phyloP scores from a whole-genome alignment of 768 basidiomycete species.

The Gymnopilus dilepis region DNA sequence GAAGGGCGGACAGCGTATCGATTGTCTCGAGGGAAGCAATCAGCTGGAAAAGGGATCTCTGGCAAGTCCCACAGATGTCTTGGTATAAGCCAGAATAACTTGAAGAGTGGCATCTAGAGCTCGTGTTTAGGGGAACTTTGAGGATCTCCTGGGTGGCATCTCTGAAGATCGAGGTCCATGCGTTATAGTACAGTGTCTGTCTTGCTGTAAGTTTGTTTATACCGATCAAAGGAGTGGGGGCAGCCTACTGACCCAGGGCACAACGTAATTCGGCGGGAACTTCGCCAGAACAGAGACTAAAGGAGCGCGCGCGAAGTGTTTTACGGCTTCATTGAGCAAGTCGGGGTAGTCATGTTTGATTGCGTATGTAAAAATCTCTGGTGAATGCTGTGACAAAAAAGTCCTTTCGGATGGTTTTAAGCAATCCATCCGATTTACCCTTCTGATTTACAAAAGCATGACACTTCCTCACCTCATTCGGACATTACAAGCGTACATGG shows the following conservation, averaged over 20 bases:
- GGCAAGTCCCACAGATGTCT: neutral
- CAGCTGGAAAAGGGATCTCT: neutral
- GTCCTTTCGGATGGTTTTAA: neutral
- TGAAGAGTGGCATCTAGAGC: neutral
- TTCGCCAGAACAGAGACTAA: neutral
- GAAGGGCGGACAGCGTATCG: neutral
- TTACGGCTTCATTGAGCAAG: conserved; percentile 8
- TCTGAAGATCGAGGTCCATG: conserved; percentile 13
- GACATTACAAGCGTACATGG: conserved; percentile 13
- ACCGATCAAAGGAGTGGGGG: no score
- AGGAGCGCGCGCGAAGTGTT: neutral
- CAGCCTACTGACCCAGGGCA: neutral
- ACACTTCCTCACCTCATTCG: conserved; percentile 2
- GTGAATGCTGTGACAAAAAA: conserved; percentile 11
- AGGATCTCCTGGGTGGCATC: conserved; percentile 5
- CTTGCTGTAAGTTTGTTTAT: no score
- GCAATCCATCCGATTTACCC: neutral
- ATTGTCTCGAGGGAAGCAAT: neutral
- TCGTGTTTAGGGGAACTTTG: no score
- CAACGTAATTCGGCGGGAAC: neutral
- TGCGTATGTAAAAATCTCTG: conserved; percentile 13
- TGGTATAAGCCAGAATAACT: neutral
- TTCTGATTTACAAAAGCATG: neutral
- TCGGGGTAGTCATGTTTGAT: conserved; percentile 22
- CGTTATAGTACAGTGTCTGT: conserved; percentile 8